Evolutionary conservation across 352 stramenopile genomes (phyloP).

Genomic region (Globisporangium cederbergense): DNA sequence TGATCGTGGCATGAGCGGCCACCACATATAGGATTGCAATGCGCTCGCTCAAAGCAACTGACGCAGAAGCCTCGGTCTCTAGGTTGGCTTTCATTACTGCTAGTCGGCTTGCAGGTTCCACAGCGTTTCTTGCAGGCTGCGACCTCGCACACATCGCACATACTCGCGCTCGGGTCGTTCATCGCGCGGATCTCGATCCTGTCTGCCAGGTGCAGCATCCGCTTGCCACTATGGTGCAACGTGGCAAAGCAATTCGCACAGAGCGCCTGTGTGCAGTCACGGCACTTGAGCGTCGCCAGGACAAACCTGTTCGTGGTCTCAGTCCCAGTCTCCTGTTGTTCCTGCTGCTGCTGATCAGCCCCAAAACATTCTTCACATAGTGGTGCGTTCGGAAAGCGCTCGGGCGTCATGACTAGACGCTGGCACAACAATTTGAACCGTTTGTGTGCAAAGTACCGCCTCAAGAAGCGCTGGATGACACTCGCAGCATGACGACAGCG

Average conservation of each 20-base stretch:
- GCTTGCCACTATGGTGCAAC: conserved; percentile 29
- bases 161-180: conserved; percentile 9
- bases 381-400: conserved; percentile 27
- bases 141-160: conserved; percentile 32
- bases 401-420: conserved; percentile 16
- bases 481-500: conserved; percentile 5
- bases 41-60: conserved; percentile 27
- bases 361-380: conserved; percentile 36
- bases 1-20: not conserved
- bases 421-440: conserved; percentile 2
- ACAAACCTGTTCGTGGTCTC: not conserved
- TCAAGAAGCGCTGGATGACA: not conserved
- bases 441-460: conserved; percentile 5
- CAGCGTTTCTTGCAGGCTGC: conserved; percentile 15
- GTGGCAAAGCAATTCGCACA: conserved; percentile 25
- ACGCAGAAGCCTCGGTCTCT: conserved; percentile 9
- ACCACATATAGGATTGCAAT: conserved; percentile 5
- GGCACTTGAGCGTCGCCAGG: conserved; percentile 28
- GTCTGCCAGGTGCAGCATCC: conserved; percentile 31
- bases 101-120: conserved; percentile 16
- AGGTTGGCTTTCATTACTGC: too few relatives aligned
- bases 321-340: not conserved
- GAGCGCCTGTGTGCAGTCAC: conserved; percentile 26
- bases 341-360: too few relatives aligned
- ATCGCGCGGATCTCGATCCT: conserved; percentile 27